phyloP scores from a whole-genome alignment of 1,284 basidiomycete genomes.

The Neonothopanus nambi region DNA sequence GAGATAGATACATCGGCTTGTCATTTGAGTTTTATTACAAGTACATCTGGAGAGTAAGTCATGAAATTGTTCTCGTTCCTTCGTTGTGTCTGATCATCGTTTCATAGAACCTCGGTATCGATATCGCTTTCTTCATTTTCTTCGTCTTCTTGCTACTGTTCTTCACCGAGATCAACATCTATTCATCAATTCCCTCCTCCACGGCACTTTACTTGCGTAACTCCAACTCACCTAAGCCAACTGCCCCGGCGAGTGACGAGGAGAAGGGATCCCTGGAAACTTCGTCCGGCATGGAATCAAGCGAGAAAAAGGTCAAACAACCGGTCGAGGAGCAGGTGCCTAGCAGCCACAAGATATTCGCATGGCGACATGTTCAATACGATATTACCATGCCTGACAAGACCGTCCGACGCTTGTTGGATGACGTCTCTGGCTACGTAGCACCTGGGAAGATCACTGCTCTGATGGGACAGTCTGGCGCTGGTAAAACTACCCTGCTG shows the following conservation, averaged over 20 bases:
- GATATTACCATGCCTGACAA: constrained; percentile 60
- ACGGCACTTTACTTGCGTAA: background rate
- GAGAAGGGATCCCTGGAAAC: constrained; percentile 27
- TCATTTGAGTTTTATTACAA: constrained; percentile 53
- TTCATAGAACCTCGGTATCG: constrained; percentile 54
- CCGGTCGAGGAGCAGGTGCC: background rate
- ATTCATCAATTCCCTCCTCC: constrained; percentile 19
- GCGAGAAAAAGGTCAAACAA: background rate
- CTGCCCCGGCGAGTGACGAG: constrained; percentile 19
- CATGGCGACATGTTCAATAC: constrained; percentile 66
- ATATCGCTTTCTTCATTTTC: constrained; percentile 50
- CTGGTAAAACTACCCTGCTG: constrained; percentile 70
- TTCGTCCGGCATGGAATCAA: too few relatives aligned
- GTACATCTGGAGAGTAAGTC: constrained; percentile 50
- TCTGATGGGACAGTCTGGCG: constrained; percentile 30
- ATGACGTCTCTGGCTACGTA: constrained; percentile 84
- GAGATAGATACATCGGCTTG: constrained; percentile 43
- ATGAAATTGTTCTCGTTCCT: constrained; percentile 29
- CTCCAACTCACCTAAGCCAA: background rate
- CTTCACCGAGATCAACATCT: constrained; percentile 43
- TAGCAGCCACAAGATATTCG: constrained; percentile 46
- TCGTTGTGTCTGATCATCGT: constrained; percentile 5
- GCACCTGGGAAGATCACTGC: constrained; percentile 78
- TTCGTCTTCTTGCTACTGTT: constrained; percentile 50
- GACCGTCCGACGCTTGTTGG: constrained; percentile 57